Conservation (phyloP, 306 rosid genomes). For the Castanopsis chinensis region DNA sequence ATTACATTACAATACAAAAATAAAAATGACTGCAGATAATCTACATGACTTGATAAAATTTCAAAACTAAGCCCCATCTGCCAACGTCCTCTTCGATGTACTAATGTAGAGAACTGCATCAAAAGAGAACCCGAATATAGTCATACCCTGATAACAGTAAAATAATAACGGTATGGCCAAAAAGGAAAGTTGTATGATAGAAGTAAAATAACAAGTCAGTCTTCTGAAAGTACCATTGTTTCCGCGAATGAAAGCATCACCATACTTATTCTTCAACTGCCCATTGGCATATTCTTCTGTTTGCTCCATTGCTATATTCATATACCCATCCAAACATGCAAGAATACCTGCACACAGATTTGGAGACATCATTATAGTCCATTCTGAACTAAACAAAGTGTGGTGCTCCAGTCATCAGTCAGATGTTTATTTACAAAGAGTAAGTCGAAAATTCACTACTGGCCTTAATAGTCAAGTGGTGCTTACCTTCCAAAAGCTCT, state of each 20-base stretch:
- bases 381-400: not conserved
- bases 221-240: constrained; percentile 60
- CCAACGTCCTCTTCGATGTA: too few species aligned
- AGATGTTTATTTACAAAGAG: not conserved
- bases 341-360: constrained; percentile 67
- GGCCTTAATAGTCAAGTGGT: not conserved
- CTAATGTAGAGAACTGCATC: too few species aligned
- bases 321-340: constrained; percentile 90
- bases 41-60: too few species aligned
- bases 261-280: constrained; percentile 90
- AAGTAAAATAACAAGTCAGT: not conserved
- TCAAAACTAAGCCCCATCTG: too few species aligned
- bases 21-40: too few species aligned
- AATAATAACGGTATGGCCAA: not conserved
- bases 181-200: not conserved
- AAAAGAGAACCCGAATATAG: too few species aligned
- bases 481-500: not conserved
- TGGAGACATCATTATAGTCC: constrained; percentile 7
- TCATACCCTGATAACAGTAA: not conserved
- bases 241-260: constrained; percentile 95
- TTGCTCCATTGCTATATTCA: constrained; percentile 99
- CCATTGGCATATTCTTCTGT: constrained; percentile 96
- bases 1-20: not conserved
- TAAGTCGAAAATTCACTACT: not conserved
- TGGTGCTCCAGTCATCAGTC: not conserved